Conservation (phyloP, 495 filamentous ascomycete genomes). For the Lindgomyces ingoldianus region DNA sequence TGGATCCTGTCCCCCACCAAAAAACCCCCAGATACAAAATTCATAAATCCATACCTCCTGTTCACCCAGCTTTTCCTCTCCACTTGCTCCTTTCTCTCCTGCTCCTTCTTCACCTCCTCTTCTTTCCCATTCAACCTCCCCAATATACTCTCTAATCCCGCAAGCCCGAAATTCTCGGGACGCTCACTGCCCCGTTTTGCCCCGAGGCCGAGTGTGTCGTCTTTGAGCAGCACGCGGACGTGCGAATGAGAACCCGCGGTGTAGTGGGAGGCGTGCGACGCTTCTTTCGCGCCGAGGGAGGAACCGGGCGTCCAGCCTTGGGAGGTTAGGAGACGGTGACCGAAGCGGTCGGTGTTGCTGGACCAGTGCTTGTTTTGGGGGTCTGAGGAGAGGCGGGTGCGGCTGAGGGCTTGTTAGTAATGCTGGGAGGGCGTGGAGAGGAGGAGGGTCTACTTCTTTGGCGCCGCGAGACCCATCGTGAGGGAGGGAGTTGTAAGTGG, state of each 20-base stretch:
- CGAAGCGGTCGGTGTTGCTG: slow-evolving; percentile 75
- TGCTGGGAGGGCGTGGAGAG: not conserved
- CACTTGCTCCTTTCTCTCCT: slow-evolving; percentile 47
- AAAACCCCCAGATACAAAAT: slow-evolving; percentile 79
- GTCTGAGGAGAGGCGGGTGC: slow-evolving; percentile 78
- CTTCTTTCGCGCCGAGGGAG: slow-evolving; percentile 72
- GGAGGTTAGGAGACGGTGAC: slow-evolving; percentile 78
- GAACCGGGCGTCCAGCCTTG: slow-evolving; percentile 90
- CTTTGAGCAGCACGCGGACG: slow-evolving; percentile 78
- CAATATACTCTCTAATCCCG: slow-evolving; percentile 78
- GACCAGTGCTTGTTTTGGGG: slow-evolving; percentile 94
- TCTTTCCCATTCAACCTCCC: slow-evolving; percentile 87
- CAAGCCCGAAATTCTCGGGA: slow-evolving; percentile 76
- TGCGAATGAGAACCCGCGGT: slow-evolving; percentile 75
- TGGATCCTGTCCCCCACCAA: slow-evolving; percentile 67
- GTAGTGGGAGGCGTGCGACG: slow-evolving; percentile 70
- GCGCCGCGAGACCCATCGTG: slow-evolving; percentile 39
- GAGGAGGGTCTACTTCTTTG: slow-evolving; percentile 29
- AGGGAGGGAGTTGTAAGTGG: not conserved
- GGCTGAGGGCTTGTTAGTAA: slow-evolving; percentile 54
- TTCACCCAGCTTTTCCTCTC: slow-evolving; percentile 60
- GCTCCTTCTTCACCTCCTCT: slow-evolving; percentile 64
- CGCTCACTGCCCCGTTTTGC: slow-evolving; percentile 64
- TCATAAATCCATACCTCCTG: slow-evolving; percentile 69
- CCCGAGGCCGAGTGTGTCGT: slow-evolving; percentile 85